Percentiles rank a stretch among this genome's conserved stretches.
Conservation (phyloP, 352 stramenopile species). For the Globisporangium okanoganense region DNA sequence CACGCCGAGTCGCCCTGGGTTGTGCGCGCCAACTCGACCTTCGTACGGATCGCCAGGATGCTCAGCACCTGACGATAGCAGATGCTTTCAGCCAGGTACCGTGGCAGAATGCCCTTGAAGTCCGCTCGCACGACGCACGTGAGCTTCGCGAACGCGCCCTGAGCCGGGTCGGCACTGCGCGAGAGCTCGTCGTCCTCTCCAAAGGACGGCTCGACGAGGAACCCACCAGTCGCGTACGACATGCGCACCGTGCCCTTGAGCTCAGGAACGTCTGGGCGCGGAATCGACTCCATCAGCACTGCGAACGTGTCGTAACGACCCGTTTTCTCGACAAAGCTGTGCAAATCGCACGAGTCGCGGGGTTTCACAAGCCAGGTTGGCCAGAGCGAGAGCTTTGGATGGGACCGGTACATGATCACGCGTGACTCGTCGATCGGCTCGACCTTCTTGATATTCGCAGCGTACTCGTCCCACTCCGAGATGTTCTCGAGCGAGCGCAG, state of each 20-base stretch:
- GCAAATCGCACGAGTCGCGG: conserved; percentile 75
- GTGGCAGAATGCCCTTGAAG: conserved; percentile 60
- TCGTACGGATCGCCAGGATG: conserved; percentile 44
- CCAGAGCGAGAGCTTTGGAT: conserved; percentile 71
- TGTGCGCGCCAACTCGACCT: conserved; percentile 31
- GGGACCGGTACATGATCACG: conserved; percentile 64
- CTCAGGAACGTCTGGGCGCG: conserved; percentile 59
- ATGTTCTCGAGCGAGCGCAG: conserved; percentile 42
- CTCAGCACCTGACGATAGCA: conserved; percentile 72
- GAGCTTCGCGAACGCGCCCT: conserved; percentile 30
- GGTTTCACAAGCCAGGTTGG: conserved; percentile 76
- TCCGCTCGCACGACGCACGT: conserved; percentile 55
- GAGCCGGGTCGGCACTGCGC: conserved; percentile 5
- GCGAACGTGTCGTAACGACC: conserved; percentile 56
- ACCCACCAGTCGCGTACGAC: conserved; percentile 67
- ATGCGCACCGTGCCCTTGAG: conserved; percentile 67
- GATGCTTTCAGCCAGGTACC: conserved; percentile 71
- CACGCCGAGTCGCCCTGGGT: conserved; percentile 24
- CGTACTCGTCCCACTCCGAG: conserved; percentile 32
- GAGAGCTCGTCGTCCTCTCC: conserved; percentile 21
- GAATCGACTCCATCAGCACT: conserved; percentile 67
- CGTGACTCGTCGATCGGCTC: conserved; percentile 65
- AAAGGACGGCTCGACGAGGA: conserved; percentile 53
- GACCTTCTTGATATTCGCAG: conserved; percentile 38
- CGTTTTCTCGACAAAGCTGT: conserved; percentile 72